Conservation (phyloP, 2,329 filamentous ascomycete genomes). For the Corinectria fuckeliana region DNA sequence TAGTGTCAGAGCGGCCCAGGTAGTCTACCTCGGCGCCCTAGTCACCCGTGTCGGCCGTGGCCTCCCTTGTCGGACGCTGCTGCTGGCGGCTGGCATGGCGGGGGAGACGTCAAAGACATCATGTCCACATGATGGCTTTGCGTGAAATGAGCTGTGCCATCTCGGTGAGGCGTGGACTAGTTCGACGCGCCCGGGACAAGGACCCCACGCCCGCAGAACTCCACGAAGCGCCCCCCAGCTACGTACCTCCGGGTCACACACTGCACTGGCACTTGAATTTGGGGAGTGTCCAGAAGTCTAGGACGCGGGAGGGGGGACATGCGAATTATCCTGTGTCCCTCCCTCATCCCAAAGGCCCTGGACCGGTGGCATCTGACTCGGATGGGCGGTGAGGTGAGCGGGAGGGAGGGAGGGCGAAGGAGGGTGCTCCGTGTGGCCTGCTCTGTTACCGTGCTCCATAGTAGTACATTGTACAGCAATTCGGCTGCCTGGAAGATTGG, state of each 20-base stretch:
- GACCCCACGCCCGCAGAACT: slow-evolving; percentile 28
- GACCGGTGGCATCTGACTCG: slow-evolving; percentile 17
- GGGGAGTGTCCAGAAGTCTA: neutral
- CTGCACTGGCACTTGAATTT: neutral
- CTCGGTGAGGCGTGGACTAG: slow-evolving; percentile 28
- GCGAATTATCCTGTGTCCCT: slow-evolving; percentile 26
- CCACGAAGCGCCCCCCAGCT: slow-evolving; percentile 10
- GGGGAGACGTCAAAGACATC: slow-evolving; percentile 21
- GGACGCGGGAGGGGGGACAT: slow-evolving; percentile 21
- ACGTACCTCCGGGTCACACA: slow-evolving; percentile 4
- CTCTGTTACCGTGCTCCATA: neutral
- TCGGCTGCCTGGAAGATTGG: slow-evolving; percentile 35
- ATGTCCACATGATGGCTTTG: slow-evolving; percentile 26
- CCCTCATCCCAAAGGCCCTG: slow-evolving; percentile 19
- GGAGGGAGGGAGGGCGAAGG: slow-evolving; percentile 10
- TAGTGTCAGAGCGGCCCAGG: slow-evolving; percentile 2
- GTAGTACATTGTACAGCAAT: slow-evolving; percentile 19
- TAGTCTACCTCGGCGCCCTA: too few species aligned
- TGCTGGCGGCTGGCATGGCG: slow-evolving; percentile 19
- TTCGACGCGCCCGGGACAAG: slow-evolving; percentile 12
- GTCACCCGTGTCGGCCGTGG: slow-evolving; percentile 23
- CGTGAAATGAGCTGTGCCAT: slow-evolving; percentile 23
- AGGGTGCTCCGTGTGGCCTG: neutral
- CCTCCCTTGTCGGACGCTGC: slow-evolving; percentile 24
- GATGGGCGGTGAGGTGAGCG: slow-evolving; percentile 25